Conservation (phyloP, 306 rosid species). For the Lagenaria siceraria region DNA sequence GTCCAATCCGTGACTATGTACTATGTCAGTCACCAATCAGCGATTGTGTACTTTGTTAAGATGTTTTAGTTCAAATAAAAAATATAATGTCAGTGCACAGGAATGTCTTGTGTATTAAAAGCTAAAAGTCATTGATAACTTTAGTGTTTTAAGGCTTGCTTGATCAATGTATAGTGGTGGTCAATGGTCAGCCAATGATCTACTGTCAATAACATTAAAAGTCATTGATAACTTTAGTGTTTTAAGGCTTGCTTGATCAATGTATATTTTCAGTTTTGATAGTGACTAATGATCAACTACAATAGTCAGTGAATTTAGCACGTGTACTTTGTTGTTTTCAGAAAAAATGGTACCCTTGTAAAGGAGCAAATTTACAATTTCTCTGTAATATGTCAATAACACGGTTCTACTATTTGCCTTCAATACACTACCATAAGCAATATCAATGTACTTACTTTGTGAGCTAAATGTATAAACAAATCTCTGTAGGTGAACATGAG, state of each 20-base stretch:
- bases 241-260: neutral
- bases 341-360: neutral
- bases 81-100: neutral
- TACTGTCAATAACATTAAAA: neutral
- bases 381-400: neutral
- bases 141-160: neutral
- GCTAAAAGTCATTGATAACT: neutral
- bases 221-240: neutral
- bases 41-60: neutral
- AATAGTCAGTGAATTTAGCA: neutral
- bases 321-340: neutral
- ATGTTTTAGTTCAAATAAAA: neutral
- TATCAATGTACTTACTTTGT: neutral
- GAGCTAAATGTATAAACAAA: slow-evolving; percentile 9
- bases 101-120: neutral
- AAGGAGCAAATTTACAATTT: neutral
- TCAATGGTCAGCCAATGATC: neutral
- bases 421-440: neutral
- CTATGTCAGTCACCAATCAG: too few relatives aligned
- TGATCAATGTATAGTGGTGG: neutral
- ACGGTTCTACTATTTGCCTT: neutral
- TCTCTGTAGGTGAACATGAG: slow-evolving; percentile 80
- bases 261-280: neutral
- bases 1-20: neutral
- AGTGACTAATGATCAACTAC: neutral